Evolutionary conservation across 2,329 filamentous ascomycete species (phyloP), one percentile per base, ranked within the genome.

Genomic region (Penicillium sp.): DNA sequence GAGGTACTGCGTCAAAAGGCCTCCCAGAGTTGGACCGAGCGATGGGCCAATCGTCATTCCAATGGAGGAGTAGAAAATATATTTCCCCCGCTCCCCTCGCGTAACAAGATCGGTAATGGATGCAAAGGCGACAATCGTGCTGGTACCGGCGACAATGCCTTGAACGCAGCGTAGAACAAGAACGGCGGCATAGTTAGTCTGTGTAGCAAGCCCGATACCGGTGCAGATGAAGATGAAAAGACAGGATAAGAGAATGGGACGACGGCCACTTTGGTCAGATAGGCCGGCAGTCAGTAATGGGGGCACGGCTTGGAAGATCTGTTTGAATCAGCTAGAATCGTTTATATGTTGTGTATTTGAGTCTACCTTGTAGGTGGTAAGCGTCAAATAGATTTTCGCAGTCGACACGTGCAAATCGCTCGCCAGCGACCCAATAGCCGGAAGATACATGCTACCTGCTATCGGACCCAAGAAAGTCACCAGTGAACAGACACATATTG

Each of bases 401-500:
- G 54, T 40, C 15, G 61, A 55, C 15, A 58, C 54, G 8, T 53
- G 56, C 8, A 73, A 60, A 42, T 73, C 71, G 3, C 58, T 24
- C 15, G 79, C 72, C 17, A 83, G 76, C 2, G 72, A 64, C 49
- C 77, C 74, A 5, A 84, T 64, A 0, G 81, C 77, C 0, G 83
- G 82, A 54, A 83, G 78, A 72, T 85, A 85, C 55, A 86, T 84
- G 61, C 82, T 84, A 35, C 80, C 80, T 3, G 83, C 82, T 13
- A 83, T 65, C 1, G 84, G 84, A 2, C 83, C 85, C 72, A 86
- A 85, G 33, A 86, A 73, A 0, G 81, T 82, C 1, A 83, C 84
- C 1, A 82, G 68, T 1, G 82, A 80, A 26, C 44, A 26, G 84
- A 47, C 24, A 47, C 44, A 47, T 47, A 47, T 47, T 80, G 85